Base-by-base conservation (phyloP, 1,284 basidiomycete species). In the Leccinum pachyderme region DNA sequence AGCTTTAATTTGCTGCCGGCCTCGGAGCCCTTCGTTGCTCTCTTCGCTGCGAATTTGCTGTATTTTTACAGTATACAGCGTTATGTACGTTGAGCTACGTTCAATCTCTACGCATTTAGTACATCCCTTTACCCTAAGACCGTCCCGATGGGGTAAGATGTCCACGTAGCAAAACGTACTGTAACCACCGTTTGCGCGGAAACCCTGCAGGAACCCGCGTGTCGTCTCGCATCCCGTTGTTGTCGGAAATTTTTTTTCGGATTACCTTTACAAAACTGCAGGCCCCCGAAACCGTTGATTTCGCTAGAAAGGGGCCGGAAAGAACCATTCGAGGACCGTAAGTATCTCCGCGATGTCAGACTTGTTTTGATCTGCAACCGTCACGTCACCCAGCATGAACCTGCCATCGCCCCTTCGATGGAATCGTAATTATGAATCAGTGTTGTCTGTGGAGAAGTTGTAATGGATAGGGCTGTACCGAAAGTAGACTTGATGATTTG, bases 401-500 rank as follows among this genome's bases (percentile, higher is more conserved):
- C 24, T 1, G 13, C 5, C 51, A 51, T 24, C n/a, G 18, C 2
- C 18, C 37, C 37, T 39, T 6, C 18, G 37, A 39, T 18, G 37
- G 37, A 11, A 39, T 46, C 54, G 52, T 41, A 66, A 55, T 15
- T 41, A 51, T 6, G 61, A 65, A n/a, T 9, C n/a, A 2, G 53
- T 51, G 18, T 66, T 55, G 5, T 62, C 50, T 2, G 59, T 5
- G 18, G 59, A 62, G 4, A 64, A 52, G 22, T 53, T 62, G 25
- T 53, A 60, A 35, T 60, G 62, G 1, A 52, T n/a, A 5, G 54
- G 33, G 24, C 61, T 54, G 31, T 56, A 64, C 33, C 64, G 59
- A 15, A 62, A 64, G 31, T 66, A 59, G 22, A 65, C 54, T 22
- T 66, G 54, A 22, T 63, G 56, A 7, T 58, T 46, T 13, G 61